Percentiles rank a stretch among this genome's conserved stretches.
Evolutionary conservation across 2,329 filamentous ascomycete species (phyloP).

Genomic region (Polychaeton citri): DNA sequence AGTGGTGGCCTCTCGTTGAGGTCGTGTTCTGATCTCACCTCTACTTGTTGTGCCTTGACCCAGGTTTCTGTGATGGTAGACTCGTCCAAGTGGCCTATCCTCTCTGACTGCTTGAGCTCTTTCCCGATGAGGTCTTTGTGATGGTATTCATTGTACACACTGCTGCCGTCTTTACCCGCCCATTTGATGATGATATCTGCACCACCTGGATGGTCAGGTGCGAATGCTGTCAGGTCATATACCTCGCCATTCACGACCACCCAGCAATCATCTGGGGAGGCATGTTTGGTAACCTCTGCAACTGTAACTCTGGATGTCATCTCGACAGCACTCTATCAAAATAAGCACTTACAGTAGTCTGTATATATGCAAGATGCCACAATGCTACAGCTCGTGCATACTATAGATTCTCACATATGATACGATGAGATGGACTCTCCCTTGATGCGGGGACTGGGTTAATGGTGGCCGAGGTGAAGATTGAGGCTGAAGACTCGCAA

Average conservation of each 20-base stretch:
- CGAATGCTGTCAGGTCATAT: slow-evolving; percentile 54
- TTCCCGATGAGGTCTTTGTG: slow-evolving; percentile 27
- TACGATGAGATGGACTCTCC: no score
- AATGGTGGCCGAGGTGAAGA: no score
- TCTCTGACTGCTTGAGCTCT: slow-evolving; percentile 29
- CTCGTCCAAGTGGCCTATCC: slow-evolving; percentile 23
- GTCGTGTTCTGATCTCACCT: slow-evolving; percentile 10
- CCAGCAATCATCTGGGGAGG: slow-evolving; percentile 37
- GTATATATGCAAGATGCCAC: no score
- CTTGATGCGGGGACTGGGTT: no score
- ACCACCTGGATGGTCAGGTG: slow-evolving; percentile 50
- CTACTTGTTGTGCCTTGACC: slow-evolving; percentile 16
- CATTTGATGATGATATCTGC: slow-evolving; percentile 38
- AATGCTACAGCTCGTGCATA: no score
- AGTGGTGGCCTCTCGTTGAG: slow-evolving; percentile 30
- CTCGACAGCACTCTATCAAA: no score
- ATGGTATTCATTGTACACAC: slow-evolving; percentile 42
- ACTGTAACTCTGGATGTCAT: slow-evolving; percentile 10
- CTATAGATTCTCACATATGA: no score
- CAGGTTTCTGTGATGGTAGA: slow-evolving; percentile 18
- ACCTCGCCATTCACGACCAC: slow-evolving; percentile 55
- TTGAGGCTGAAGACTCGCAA: no score
- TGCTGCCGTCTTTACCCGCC: slow-evolving; percentile 42
- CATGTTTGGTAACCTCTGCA: slow-evolving; percentile 20
- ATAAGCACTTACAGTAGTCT: no score